Evolutionary conservation across 495 filamentous ascomycete genomes (phyloP).

Genomic region (Hypoxylon crocopeplum): DNA sequence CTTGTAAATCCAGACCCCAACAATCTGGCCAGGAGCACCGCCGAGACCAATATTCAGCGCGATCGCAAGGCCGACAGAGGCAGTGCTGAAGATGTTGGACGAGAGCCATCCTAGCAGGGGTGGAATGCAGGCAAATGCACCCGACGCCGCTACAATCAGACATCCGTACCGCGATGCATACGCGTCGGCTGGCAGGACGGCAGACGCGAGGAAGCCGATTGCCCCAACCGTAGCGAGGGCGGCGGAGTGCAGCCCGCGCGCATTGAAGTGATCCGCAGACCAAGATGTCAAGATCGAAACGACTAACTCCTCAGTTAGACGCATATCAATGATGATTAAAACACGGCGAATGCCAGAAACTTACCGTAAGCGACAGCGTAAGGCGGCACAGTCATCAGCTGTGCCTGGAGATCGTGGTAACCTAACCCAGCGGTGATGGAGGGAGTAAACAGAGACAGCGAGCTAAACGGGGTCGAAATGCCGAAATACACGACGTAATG

Average conservation of each 20-base stretch:
- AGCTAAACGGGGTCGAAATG: conserved; percentile 67
- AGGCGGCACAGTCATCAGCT: conserved; percentile 81
- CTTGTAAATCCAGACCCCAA: conserved; percentile 77
- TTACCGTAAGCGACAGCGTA: conserved; percentile 72
- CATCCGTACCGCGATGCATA: conserved; percentile 70
- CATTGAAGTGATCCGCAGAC: conserved; percentile 73
- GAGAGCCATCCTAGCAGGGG: conserved; percentile 74
- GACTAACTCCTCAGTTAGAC: conserved; percentile 39
- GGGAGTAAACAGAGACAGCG: conserved; percentile 82
- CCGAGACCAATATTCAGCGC: conserved; percentile 72
- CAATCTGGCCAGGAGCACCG: conserved; percentile 69
- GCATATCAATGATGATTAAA: background rate
- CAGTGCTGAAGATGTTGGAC: conserved; percentile 69
- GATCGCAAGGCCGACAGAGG: conserved; percentile 69
- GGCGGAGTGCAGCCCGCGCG: conserved; percentile 66
- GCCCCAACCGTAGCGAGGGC: conserved; percentile 65
- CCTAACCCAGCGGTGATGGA: conserved; percentile 78
- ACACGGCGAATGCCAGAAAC: background rate
- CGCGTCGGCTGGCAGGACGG: conserved; percentile 64
- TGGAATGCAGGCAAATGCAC: conserved; percentile 62
- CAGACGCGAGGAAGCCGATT: conserved; percentile 70
- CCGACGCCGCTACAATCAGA: conserved; percentile 69
- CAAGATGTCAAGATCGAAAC: conserved; percentile 63
- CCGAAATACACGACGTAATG: conserved; percentile 76
- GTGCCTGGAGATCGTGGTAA: conserved; percentile 68